phyloP scores from a whole-genome alignment of 1,139 yeast genomes.

The Eremothecium coryli region DNA sequence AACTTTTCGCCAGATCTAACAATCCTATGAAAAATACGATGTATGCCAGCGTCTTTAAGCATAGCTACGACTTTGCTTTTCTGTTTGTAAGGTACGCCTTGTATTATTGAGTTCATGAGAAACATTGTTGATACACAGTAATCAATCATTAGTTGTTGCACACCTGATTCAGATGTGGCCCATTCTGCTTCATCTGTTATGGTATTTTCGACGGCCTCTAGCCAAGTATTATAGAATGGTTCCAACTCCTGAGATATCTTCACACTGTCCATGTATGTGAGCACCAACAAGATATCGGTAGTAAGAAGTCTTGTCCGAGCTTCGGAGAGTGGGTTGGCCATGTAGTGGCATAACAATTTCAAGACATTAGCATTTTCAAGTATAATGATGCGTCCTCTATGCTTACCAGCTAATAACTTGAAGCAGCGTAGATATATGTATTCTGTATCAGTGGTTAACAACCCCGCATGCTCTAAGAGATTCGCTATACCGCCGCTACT shows the following conservation, averaged over 20 bases:
- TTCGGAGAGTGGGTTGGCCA: constrained; percentile 9
- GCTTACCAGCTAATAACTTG: constrained; percentile 18
- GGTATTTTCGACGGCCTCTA: constrained; percentile 6
- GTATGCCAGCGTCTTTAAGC: constrained; percentile 17
- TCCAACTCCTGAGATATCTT: constrained; percentile 6
- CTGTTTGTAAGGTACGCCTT: constrained; percentile 16
- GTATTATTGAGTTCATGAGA: constrained; percentile 21
- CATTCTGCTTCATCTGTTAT: constrained; percentile 3
- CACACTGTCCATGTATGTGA: constrained; percentile 18
- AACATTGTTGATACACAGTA: constrained; percentile 19
- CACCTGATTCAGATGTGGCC: not conserved
- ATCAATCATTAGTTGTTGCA: constrained; percentile 12
- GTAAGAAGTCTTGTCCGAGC: constrained; percentile 17
- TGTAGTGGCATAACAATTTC: constrained; percentile 11
- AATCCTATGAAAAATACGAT: constrained; percentile 10
- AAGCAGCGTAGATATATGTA: constrained; percentile 24
- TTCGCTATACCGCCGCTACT: constrained; percentile 12
- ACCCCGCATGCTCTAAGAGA: constrained; percentile 6
- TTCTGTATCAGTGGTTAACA: constrained; percentile 3
- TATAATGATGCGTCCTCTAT: constrained; percentile 13
- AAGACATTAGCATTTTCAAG: constrained; percentile 12
- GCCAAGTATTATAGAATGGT: constrained; percentile 5
- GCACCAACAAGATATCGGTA: constrained; percentile 18
- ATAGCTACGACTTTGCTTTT: constrained; percentile 14
- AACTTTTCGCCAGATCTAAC: constrained; percentile 32